phyloP scores from a whole-genome alignment of 371 early-diverging fungal species.

The Encephalitozoon romaleae region DNA sequence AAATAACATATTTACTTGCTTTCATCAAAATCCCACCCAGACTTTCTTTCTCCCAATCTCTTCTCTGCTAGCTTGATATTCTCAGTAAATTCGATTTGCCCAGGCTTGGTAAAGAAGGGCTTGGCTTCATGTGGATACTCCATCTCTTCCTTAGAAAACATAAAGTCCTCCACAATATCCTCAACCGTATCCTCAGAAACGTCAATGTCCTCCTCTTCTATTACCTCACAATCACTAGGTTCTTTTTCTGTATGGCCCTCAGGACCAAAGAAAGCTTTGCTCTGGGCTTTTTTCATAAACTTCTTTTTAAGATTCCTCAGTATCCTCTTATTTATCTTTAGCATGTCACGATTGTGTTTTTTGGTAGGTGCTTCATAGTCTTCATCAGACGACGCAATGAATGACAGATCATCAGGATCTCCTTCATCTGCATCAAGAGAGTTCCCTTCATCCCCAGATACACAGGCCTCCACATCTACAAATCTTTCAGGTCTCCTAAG shows the following conservation, averaged over 20 bases:
- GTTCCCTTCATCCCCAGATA: neutral
- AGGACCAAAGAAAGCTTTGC: neutral
- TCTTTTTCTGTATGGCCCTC: neutral
- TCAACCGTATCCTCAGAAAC: neutral
- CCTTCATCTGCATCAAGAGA: neutral
- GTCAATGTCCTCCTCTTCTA: neutral
- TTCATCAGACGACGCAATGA: neutral
- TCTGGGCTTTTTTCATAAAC: neutral
- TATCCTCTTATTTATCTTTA: neutral
- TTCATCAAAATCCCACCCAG: neutral
- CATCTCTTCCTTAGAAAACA: neutral
- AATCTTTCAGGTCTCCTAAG: neutral
- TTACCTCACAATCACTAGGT: neutral
- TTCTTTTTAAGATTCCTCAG: neutral
- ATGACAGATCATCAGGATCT: neutral
- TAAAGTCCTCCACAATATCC: neutral
- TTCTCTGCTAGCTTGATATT: neutral
- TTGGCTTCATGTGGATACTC: neutral
- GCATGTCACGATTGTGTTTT: neutral
- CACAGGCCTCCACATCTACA: conserved; percentile 3
- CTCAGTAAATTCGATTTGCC: neutral
- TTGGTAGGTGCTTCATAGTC: neutral
- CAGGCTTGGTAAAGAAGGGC: too few relatives aligned
- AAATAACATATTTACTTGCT: neutral
- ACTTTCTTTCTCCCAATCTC: neutral